Conservation (phyloP, 139 green algal species). For the Zygnema circumcarinatum region DNA sequence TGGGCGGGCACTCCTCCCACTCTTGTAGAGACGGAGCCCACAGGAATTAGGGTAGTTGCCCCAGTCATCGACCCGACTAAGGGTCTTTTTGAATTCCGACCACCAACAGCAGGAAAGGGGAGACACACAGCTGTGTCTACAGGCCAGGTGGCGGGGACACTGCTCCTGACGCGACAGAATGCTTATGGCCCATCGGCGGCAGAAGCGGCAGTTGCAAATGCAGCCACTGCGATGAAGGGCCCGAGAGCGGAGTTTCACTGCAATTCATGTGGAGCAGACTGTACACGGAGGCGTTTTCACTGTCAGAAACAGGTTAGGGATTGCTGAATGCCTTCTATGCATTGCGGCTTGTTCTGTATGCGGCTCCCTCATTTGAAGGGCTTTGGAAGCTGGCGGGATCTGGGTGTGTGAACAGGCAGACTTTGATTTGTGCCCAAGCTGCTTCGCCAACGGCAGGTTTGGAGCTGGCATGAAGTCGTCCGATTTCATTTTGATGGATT, state of each 20-base stretch:
- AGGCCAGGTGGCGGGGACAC: neutral
- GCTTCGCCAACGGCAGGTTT: conserved; percentile 81
- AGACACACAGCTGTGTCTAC: neutral
- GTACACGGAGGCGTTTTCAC: conserved; percentile 83
- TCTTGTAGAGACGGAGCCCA: conserved; percentile 38
- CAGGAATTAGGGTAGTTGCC: conserved; percentile 31
- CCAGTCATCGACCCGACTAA: conserved; percentile 13
- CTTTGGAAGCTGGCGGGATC: neutral
- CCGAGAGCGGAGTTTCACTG: conserved; percentile 41
- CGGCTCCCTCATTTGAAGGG: neutral
- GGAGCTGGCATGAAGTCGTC: conserved; percentile 71
- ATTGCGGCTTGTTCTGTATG: neutral
- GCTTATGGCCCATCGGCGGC: neutral
- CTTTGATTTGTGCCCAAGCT: conserved; percentile 64
- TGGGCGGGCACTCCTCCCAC: conserved; percentile 16
- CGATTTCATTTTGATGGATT: conserved; percentile 87
- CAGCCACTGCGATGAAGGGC: conserved; percentile 6
- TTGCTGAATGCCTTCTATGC: conserved; percentile 11
- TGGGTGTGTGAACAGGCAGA: conserved; percentile 43
- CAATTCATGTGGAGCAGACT: conserved; percentile 79
- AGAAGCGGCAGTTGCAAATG: conserved; percentile 27
- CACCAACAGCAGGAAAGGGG: neutral
- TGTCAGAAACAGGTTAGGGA: conserved; percentile 67
- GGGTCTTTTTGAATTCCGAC: conserved; percentile 14
- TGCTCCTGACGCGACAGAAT: conserved; percentile 28